phyloP scores from a whole-genome alignment of 371 early-diverging fungal species.

The Polyrhizophydium stewartii region DNA sequence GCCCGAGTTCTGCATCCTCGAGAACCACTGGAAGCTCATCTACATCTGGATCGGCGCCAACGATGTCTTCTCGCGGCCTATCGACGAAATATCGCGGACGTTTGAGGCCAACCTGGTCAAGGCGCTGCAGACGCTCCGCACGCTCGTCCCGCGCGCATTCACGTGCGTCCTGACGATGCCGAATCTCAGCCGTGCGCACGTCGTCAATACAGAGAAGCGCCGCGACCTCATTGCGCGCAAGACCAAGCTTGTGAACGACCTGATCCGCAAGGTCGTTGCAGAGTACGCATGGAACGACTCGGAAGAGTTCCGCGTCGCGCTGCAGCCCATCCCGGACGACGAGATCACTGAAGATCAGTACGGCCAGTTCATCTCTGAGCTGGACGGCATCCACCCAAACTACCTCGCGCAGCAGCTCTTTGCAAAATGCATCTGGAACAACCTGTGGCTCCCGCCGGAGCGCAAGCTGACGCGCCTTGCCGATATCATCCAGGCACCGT shows the following conservation, averaged over 20 bases:
- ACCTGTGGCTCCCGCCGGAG: slow-evolving; percentile 2
- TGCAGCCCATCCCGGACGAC: slow-evolving; percentile 12
- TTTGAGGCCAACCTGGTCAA: slow-evolving; percentile 9
- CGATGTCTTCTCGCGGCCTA: neutral
- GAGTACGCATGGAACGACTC: slow-evolving; percentile 5
- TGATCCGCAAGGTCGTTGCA: neutral
- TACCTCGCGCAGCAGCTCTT: slow-evolving; percentile 13
- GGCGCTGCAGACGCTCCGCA: neutral
- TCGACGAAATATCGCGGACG: neutral
- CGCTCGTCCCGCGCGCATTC: neutral
- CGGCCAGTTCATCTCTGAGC: neutral
- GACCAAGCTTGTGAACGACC: neutral
- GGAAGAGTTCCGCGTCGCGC: slow-evolving; percentile 1
- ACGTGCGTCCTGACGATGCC: slow-evolving; percentile 11
- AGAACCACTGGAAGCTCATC: slow-evolving; percentile 3
- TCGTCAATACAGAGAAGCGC: slow-evolving; percentile 2
- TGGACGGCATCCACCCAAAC: slow-evolving; percentile 11
- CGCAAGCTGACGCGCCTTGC: slow-evolving; percentile 1
- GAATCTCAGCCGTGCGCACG: neutral
- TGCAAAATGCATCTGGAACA: slow-evolving; percentile 18
- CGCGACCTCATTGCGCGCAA: neutral
- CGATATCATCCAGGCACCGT: slow-evolving; percentile 2
- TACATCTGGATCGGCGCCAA: slow-evolving; percentile 16
- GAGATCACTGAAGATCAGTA: slow-evolving; percentile 4
- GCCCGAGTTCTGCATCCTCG: neutral